A percentile compares a stretch with the other conserved stretches of the same genome.
Conservation (phyloP, 352 stramenopile genomes). For the Aphanomyces invadans region DNA sequence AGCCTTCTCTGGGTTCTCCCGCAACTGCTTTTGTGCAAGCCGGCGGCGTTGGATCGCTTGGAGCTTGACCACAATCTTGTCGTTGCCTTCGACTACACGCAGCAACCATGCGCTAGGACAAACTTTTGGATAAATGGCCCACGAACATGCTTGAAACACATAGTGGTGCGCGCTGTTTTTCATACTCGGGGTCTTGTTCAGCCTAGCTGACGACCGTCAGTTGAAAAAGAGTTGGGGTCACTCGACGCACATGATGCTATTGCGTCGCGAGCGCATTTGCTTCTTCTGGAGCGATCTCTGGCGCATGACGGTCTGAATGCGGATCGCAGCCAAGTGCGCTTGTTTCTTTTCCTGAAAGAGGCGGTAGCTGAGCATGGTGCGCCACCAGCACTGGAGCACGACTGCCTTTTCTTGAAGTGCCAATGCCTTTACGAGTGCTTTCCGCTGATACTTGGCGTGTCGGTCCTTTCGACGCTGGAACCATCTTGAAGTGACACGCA, state of each 20-base stretch:
- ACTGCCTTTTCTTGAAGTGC: neutral
- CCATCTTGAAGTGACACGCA: neutral
- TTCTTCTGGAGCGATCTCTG: neutral
- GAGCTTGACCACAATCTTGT: constrained; percentile 4
- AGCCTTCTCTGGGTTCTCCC: neutral
- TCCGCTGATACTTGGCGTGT: constrained; percentile 1
- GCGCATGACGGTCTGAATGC: neutral
- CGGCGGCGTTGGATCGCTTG: constrained; percentile 21
- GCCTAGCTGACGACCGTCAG: too few species aligned
- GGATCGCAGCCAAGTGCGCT: neutral
- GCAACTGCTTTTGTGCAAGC: constrained; percentile 7
- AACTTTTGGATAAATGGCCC: neutral
- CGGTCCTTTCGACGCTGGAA: constrained; percentile 6
- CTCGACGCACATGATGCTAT: constrained; percentile 11
- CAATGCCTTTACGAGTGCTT: neutral
- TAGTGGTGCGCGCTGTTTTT: neutral
- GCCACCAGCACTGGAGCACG: constrained; percentile 13
- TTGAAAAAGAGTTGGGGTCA: too few species aligned
- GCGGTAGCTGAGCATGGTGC: neutral
- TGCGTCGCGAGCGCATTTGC: neutral
- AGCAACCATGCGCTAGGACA: too few species aligned
- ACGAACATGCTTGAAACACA: neutral
- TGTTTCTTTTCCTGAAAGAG: neutral
- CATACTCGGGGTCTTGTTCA: neutral
- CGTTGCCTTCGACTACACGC: neutral